phyloP scores from a whole-genome alignment of 2,329 filamentous ascomycete genomes.

The Torrubiellomyces zombiae region DNA sequence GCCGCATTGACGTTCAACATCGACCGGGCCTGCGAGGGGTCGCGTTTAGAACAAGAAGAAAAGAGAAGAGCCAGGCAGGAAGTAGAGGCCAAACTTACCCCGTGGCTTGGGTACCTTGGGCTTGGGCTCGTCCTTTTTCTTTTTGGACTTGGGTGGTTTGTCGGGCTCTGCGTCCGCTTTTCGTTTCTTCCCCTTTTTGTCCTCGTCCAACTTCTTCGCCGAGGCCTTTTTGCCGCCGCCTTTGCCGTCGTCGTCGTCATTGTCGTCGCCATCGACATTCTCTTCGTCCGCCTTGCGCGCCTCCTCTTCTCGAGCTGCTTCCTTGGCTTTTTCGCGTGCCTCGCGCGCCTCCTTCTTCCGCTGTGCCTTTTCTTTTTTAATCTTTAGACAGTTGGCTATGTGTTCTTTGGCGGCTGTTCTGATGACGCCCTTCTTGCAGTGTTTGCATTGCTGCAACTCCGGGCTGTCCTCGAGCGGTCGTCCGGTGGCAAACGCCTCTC shows the following conservation, averaged over 20 bases:
- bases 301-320: conserved; percentile 41
- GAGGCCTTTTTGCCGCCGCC: conserved; percentile 43
- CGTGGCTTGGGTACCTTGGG: conserved; percentile 71
- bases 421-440: conserved; percentile 80
- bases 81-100: conserved; percentile 36
- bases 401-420: conserved; percentile 62
- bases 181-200: conserved; percentile 54
- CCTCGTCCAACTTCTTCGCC: conserved; percentile 50
- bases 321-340: conserved; percentile 48
- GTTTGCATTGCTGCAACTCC: conserved; percentile 75
- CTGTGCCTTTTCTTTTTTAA: conserved; percentile 69
- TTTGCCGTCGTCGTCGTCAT: conserved; percentile 23
- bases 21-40: conserved; percentile 49
- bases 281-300: conserved; percentile 33
- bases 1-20: conserved; percentile 88
- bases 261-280: conserved; percentile 29
- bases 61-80: no score
- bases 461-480: conserved; percentile 65
- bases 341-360: conserved; percentile 62
- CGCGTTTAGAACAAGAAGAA: no score
- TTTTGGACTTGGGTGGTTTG: conserved; percentile 75
- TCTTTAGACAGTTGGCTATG: conserved; percentile 65
- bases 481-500: conserved; percentile 67
- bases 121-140: conserved; percentile 88
- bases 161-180: conserved; percentile 63